phyloP scores from a whole-genome alignment of 805 yeast genomes.

The Limtongozyma cylindracea region DNA sequence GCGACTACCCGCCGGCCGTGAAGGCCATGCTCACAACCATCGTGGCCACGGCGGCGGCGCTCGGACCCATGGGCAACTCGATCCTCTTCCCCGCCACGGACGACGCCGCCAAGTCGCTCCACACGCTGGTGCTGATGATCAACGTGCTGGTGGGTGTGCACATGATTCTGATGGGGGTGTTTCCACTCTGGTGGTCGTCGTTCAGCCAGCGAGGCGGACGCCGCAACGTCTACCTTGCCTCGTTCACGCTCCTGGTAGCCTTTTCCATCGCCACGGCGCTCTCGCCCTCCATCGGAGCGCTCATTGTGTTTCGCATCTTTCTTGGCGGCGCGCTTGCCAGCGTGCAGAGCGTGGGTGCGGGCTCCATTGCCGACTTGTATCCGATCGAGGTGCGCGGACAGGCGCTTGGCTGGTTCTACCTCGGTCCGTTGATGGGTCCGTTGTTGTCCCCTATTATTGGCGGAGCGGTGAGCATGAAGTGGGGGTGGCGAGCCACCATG shows the following conservation, averaged over 20 bases:
- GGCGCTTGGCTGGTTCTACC: conserved; percentile 57
- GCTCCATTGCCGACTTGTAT: conserved; percentile 57
- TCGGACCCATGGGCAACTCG: conserved; percentile 82
- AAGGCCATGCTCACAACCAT: conserved; percentile 33
- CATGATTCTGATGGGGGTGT: conserved; percentile 44
- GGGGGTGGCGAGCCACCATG: conserved; percentile 82
- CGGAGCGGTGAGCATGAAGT: conserved; percentile 39
- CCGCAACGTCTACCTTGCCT: conserved; percentile 42
- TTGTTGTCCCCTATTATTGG: conserved; percentile 57
- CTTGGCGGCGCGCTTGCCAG: conserved; percentile 68
- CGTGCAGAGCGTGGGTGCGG: conserved; percentile 80
- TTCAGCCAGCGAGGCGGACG: conserved; percentile 57
- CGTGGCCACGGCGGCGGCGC: conserved; percentile 48
- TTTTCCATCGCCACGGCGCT: conserved; percentile 55
- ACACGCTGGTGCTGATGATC: conserved; percentile 18
- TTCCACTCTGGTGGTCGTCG: conserved; percentile 80
- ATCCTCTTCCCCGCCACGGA: conserved; percentile 60
- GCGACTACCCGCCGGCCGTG: conserved; percentile 23
- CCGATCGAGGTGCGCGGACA: conserved; percentile 43
- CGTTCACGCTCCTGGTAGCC: conserved; percentile 34
- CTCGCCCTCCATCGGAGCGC: conserved; percentile 28
- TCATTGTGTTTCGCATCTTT: conserved; percentile 37
- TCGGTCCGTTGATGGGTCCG: conserved; percentile 70
- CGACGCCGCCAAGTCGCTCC: conserved; percentile 1
- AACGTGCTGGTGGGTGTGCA: conserved; percentile 68